Evolutionary conservation across 192 early-diverging fungal species (phyloP).

Genomic region (Coemansia sp.): DNA sequence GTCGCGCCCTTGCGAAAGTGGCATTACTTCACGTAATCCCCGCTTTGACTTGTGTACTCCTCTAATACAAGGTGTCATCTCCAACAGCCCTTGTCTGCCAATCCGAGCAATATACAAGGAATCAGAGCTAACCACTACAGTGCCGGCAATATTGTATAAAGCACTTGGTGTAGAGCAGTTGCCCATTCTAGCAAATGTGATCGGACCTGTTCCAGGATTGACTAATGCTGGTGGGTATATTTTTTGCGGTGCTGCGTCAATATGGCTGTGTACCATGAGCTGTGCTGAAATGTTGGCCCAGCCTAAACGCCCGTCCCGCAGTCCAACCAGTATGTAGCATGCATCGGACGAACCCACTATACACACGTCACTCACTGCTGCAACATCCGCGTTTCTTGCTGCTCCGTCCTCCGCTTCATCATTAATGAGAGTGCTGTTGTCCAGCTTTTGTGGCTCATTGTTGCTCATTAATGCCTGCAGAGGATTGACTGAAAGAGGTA

Average conservation of each 20-base stretch:
- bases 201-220: not conserved
- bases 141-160: no score
- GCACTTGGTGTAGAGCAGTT: no score
- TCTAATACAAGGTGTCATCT: slow-evolving; percentile 18
- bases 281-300: not conserved
- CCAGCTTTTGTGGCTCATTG: not conserved
- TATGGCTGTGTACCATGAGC: not conserved
- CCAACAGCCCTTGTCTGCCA: slow-evolving; percentile 3
- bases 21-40: slow-evolving; percentile 1
- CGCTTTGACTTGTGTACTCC: not conserved
- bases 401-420: not conserved
- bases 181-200: not conserved
- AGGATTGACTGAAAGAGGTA: not conserved
- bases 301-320: slow-evolving; percentile 26
- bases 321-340: slow-evolving; percentile 25
- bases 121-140: not conserved
- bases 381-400: not conserved
- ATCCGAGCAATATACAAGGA: slow-evolving; percentile 7
- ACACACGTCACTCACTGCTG: slow-evolving; percentile 29
- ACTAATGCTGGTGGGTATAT: not conserved
- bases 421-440: slow-evolving; percentile 9
- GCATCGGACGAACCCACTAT: slow-evolving; percentile 3
- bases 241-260: no score
- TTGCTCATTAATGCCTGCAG: not conserved
- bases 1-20: not conserved